Base-by-base conservation (phyloP, 2,329 filamentous ascomycete species). In the Venturia carpophila region DNA sequence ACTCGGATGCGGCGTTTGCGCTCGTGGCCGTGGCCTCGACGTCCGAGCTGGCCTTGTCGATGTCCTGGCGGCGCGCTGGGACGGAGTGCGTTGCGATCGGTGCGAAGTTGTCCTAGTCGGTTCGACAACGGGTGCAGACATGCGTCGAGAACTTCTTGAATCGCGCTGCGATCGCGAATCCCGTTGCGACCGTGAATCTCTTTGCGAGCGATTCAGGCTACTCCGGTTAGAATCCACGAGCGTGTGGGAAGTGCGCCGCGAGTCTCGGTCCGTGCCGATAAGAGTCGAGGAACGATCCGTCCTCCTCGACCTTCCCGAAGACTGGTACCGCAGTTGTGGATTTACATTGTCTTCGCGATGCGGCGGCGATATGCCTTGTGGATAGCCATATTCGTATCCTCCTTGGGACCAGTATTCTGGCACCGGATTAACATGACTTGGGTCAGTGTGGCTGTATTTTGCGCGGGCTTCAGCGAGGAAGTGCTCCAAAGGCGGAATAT, bases 371-470 rank as follows among this genome's bases (percentile, higher is more conserved):
- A 58, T 58, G 2, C 52, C 52, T 19, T 58, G 52, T n/a, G 52
- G 52, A 21, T 58, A 58, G 9, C 52, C 52, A 37, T 58, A 58
- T 58, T 58, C 52, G 52, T 58, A 58, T 37, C 52, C 52, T 37
- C 52, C 52, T 10, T 34, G 27, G 19, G 27, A n/a, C 52, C 52
- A 58, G 30, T 58, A 58, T 19, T 37, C 30, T 10, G 30, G 27
- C 30, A 58, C 1, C 1, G 52, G 52, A 37, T 37, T 58, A 1
- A 58, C 52, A n/a, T 21, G 21, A n/a, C n/a, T 39, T 21, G 52
- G 52, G 13, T 58, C 52, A 4, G 15, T n/a, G 19, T 37, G 30
- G 52, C 37, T 58, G 52, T 58, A 58, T 27, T 37, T 37, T 58
- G 52, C 52, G 17, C 52, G 52, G 13, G 52, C 52, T n/a, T 58